These are phyloP conservation scores for Penicillium sp. DNA, from an alignment of 2,329 filamentous ascomycete genomes.

Conservation along the genomic window DNA sequence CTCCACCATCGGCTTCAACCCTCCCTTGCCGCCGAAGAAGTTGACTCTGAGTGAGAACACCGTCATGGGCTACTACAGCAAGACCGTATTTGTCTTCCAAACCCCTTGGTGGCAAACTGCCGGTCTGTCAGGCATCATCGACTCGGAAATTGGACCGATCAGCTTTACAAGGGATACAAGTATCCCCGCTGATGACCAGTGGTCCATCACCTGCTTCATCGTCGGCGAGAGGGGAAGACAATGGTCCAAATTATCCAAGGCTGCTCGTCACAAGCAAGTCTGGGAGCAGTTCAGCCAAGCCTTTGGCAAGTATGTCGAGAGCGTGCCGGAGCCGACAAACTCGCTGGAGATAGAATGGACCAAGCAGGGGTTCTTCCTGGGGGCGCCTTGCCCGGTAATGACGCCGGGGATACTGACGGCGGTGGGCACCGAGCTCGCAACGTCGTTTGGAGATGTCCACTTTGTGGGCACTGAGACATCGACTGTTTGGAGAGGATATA, in stretches of 20 bases:
- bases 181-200: slow-evolving; percentile 28
- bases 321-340: slow-evolving; percentile 4
- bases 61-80: slow-evolving; percentile 41
- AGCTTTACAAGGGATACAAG: slow-evolving; percentile 45
- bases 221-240: slow-evolving; percentile 38
- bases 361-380: slow-evolving; percentile 38
- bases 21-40: slow-evolving; percentile 38
- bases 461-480: slow-evolving; percentile 60
- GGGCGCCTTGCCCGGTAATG: slow-evolving; percentile 36
- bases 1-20: slow-evolving; percentile 50
- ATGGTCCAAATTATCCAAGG: slow-evolving; percentile 34
- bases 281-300: slow-evolving; percentile 36
- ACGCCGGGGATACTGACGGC: slow-evolving; percentile 34
- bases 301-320: slow-evolving; percentile 27
- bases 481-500: slow-evolving; percentile 58
- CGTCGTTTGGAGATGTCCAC: slow-evolving; percentile 46
- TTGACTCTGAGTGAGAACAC: slow-evolving; percentile 30
- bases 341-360: slow-evolving; percentile 38
- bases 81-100: slow-evolving; percentile 45
- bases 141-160: slow-evolving; percentile 42
- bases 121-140: slow-evolving; percentile 43
- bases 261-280: slow-evolving; percentile 28
- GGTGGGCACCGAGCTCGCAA: slow-evolving; percentile 31
- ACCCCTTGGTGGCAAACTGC: slow-evolving; percentile 40
- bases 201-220: slow-evolving; percentile 46